Conservation (phyloP, 2,329 filamentous ascomycete species). For the Fusarium coffeatum region DNA sequence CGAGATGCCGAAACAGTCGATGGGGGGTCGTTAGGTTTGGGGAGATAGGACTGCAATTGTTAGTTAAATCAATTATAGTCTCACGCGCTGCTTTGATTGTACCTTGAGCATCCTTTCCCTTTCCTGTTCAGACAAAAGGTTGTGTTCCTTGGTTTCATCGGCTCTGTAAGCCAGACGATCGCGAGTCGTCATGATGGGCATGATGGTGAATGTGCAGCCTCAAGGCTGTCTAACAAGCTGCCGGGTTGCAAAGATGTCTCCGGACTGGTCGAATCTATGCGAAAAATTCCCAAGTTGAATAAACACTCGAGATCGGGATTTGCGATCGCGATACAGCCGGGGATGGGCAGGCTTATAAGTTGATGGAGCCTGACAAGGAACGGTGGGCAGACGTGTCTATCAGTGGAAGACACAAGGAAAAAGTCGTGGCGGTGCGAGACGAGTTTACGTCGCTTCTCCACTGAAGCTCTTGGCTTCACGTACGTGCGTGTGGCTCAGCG, state of each 20-base stretch:
- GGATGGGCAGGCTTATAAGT: slow-evolving; percentile 41
- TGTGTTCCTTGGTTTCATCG: slow-evolving; percentile 53
- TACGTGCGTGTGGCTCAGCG: slow-evolving; percentile 43
- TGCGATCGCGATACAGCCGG: slow-evolving; percentile 19
- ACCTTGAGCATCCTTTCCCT: slow-evolving; percentile 54
- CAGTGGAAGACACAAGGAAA: slow-evolving; percentile 29
- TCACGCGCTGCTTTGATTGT: slow-evolving; percentile 13
- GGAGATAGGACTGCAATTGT: slow-evolving; percentile 52
- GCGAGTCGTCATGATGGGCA: slow-evolving; percentile 51
- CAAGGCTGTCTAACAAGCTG: slow-evolving; percentile 42
- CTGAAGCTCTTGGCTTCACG: slow-evolving; percentile 34
- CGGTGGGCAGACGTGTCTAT: slow-evolving; percentile 39
- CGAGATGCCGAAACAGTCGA: slow-evolving; percentile 39
- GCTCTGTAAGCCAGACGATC: slow-evolving; percentile 56
- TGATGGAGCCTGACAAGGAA: slow-evolving; percentile 29
- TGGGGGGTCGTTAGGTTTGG: slow-evolving; percentile 50
- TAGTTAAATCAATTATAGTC: neutral
- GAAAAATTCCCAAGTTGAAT: neutral
- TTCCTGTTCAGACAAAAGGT: slow-evolving; percentile 52
- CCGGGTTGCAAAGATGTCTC: neutral
- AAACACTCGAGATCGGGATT: slow-evolving; percentile 9
- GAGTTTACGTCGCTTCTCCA: slow-evolving; percentile 47
- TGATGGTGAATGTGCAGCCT: slow-evolving; percentile 47
- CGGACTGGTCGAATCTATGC: neutral
- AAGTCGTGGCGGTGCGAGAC: slow-evolving; percentile 41